Conservation (phyloP, 2,329 filamentous ascomycete genomes). For the Colletotrichum paranaense region DNA sequence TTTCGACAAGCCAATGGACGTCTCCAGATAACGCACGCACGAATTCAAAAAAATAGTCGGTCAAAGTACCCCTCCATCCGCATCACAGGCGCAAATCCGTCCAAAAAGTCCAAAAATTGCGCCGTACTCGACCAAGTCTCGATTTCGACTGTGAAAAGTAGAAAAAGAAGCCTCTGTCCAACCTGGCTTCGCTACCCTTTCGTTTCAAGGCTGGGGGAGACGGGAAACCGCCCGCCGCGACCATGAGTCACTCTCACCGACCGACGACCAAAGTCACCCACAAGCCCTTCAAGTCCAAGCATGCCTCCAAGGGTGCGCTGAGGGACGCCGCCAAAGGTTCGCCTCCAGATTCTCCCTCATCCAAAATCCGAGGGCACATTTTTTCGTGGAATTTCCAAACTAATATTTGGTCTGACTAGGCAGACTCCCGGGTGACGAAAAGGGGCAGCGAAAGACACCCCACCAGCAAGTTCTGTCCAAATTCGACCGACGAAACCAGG, state of each 20-base stretch:
- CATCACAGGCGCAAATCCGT: conserved; percentile 14
- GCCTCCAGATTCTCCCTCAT: conserved; percentile 23
- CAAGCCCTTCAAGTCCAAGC: conserved; percentile 93
- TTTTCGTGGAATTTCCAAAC: background rate
- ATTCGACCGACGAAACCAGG: conserved; percentile 93
- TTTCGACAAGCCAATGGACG: background rate
- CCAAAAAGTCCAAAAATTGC: conserved; percentile 15
- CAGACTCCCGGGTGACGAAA: conserved; percentile 77
- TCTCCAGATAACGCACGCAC: conserved; percentile 9
- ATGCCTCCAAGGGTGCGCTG: conserved; percentile 87
- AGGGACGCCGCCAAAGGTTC: conserved; percentile 88
- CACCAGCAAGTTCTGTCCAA: conserved; percentile 99
- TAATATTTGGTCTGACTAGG: conserved; percentile 58
- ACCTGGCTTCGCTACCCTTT: conserved; percentile 79
- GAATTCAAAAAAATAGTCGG: conserved; percentile 7
- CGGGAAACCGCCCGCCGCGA: conserved; percentile 79
- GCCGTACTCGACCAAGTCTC: background rate
- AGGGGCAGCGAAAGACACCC: conserved; percentile 83
- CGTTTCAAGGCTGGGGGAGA: conserved; percentile 86
- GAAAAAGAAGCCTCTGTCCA: conserved; percentile 45
- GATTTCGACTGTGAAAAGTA: background rate
- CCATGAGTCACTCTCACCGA: conserved; percentile 84
- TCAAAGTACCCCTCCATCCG: conserved; percentile 16
- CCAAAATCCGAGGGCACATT: background rate
- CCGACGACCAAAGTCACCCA: conserved; percentile 89